phyloP scores from a whole-genome alignment of 2,329 filamentous ascomycete genomes.

The Mycosphaerella sp. region DNA sequence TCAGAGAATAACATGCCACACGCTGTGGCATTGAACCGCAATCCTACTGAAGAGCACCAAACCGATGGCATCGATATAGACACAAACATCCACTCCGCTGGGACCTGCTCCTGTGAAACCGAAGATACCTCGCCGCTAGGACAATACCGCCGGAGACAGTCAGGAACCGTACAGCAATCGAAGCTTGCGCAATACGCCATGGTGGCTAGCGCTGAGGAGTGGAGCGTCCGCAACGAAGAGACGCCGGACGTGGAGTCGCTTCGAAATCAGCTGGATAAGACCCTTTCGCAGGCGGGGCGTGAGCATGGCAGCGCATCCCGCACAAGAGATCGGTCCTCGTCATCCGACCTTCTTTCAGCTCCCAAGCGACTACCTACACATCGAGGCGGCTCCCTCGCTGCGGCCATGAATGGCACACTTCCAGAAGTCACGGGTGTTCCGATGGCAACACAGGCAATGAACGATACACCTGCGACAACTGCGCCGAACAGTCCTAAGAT shows the following conservation, averaged over 20 bases:
- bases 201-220: constrained; percentile 22
- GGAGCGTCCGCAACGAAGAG: constrained; percentile 19
- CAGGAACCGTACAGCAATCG: constrained; percentile 23
- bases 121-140: constrained; percentile 28
- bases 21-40: background rate
- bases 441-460: constrained; percentile 40
- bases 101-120: constrained; percentile 28
- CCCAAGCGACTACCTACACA: constrained; percentile 8
- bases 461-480: constrained; percentile 58
- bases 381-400: constrained; percentile 21
- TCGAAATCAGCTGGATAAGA: constrained; percentile 27
- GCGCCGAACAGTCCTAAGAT: constrained; percentile 48
- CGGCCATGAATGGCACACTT: constrained; percentile 25
- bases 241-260: constrained; percentile 27
- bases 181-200: constrained; percentile 29
- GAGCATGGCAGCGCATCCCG: constrained; percentile 3
- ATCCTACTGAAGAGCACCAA: background rate
- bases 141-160: constrained; percentile 31
- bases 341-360: constrained; percentile 6
- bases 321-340: constrained; percentile 6
- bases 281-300: constrained; percentile 19
- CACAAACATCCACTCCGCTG: constrained; percentile 25
- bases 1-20: constrained; percentile 5
- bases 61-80: constrained; percentile 6
- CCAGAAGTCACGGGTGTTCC: constrained; percentile 21